Conservation (phyloP, 2,329 filamentous ascomycete genomes). For the Elsinoe fawcettii region DNA sequence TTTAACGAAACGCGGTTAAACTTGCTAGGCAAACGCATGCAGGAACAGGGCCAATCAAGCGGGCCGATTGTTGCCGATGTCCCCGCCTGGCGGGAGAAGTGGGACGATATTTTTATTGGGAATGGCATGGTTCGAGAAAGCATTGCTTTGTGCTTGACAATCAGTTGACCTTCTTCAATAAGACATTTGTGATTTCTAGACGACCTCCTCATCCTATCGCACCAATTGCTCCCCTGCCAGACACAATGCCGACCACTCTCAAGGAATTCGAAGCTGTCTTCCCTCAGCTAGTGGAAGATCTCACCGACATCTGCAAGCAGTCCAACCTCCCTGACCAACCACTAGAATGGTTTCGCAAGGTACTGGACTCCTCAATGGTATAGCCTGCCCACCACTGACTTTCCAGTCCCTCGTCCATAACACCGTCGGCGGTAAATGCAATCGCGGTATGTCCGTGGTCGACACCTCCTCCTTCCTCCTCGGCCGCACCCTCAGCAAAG, state of each 20-base stretch:
- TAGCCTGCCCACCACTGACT: slow-evolving; percentile 19
- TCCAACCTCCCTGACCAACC: slow-evolving; percentile 80
- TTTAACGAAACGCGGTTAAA: slow-evolving; percentile 13
- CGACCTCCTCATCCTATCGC: not conserved
- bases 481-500: slow-evolving; percentile 59
- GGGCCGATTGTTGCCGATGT: slow-evolving; percentile 7
- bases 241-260: slow-evolving; percentile 62
- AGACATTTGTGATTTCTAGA: not conserved
- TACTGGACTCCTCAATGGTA: slow-evolving; percentile 31
- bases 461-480: slow-evolving; percentile 81
- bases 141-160: not conserved
- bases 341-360: slow-evolving; percentile 78
- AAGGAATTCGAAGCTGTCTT: slow-evolving; percentile 87
- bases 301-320: slow-evolving; percentile 67
- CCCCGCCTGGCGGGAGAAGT: slow-evolving; percentile 13
- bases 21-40: not conserved
- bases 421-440: slow-evolving; percentile 91
- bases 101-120: slow-evolving; percentile 16
- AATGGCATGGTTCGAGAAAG: not conserved
- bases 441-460: slow-evolving; percentile 95
- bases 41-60: not conserved
- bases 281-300: slow-evolving; percentile 72
- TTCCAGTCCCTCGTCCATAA: slow-evolving; percentile 73
- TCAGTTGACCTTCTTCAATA: not conserved
- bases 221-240: not conserved